These are phyloP conservation scores for Craspedostauros australis DNA, from an alignment of 108 stramenopile genomes.

Conservation along the genomic window DNA sequence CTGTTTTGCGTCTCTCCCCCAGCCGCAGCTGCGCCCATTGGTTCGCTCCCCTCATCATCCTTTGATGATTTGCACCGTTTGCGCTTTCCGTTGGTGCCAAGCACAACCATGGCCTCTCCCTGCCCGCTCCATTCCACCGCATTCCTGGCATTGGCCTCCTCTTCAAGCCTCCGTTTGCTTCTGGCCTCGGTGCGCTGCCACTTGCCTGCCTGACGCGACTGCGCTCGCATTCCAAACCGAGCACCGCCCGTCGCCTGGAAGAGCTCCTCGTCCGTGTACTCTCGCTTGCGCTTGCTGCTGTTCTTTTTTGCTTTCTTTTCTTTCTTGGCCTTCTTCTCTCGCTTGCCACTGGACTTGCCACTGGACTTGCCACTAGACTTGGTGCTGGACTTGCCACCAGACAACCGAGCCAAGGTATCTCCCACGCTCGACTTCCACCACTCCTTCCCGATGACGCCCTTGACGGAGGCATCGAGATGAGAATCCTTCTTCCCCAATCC, in stretches of 20 bases:
- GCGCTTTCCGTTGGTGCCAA: conserved; percentile 9
- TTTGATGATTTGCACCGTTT: conserved; percentile 4
- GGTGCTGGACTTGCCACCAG: conserved; percentile 21
- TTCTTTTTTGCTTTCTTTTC: conserved; percentile 23
- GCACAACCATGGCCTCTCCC: conserved; percentile 37
- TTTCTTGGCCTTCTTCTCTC: conserved; percentile 25
- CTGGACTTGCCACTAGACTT: conserved; percentile 21
- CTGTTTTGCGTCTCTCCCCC: conserved; percentile 18
- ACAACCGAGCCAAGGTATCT: conserved; percentile 67
- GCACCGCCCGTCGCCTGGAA: conserved; percentile 86
- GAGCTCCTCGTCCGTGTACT: conserved; percentile 80
- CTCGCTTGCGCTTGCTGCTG: conserved; percentile 7
- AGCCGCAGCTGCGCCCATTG: background rate
- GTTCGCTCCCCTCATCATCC: conserved; percentile 6
- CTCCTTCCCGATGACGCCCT: conserved; percentile 27
- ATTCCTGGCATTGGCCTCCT: conserved; percentile 40
- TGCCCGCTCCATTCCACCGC: conserved; percentile 74
- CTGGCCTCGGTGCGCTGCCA: conserved; percentile 72
- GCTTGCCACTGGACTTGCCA: conserved; percentile 8
- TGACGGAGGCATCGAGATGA: conserved; percentile 8
- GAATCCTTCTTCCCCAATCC: conserved; percentile 52
- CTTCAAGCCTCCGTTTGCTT: conserved; percentile 10
- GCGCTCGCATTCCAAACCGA: conserved; percentile 82
- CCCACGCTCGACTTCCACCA: conserved; percentile 86
- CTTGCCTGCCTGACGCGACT: conserved; percentile 65